Evolutionary conservation across 306 rosid species (phyloP), one percentile per base, ranked within the genome.

Genomic region (Rosa chinensis): DNA sequence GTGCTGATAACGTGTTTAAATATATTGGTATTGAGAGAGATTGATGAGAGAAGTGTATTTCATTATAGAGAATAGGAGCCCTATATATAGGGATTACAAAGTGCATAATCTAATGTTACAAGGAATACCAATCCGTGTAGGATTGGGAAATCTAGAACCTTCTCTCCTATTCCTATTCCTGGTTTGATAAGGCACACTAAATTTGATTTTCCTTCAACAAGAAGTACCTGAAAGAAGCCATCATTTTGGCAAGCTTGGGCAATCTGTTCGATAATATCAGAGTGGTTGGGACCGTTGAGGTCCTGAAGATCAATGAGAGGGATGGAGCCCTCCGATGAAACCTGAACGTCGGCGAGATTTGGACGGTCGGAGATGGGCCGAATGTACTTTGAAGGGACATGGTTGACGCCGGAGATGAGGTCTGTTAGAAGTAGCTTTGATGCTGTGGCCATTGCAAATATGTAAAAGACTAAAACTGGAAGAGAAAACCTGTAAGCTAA

Each of bases 211-310:
- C n/a, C n/a, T n/a, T n/a, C n/a, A n/a, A n/a, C n/a, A n/a, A n/a
- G n/a, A n/a, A 8, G 11, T 74, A 80, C 90, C 84, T 78, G 89
- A 74, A 88, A 88, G 82, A 88, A 88, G 39, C 91, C 89, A 55
- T 85, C 77, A 17, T 9, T 53, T 49, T 73, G 79, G 74, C 91
- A 88, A 32, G 86, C 89, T 13, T 20, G 77, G 37, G 81, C 83
- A 28, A 88, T 83, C 74, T 85, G 91, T n/a, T 73, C 0, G 63
- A 88, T 43, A 48, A 85, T 59, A 23, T 63, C 25, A 32, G 84
- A 63, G 81, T 64, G 91, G 72, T 72, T 55, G 37, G 82, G 81
- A 44, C 87, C 89, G 35, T 83, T 48, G 59, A 88, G 84, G 72
- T 61, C 84, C 2, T 85, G 70, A 32, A 88, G 84, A 79, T 88